phyloP scores from a whole-genome alignment of 345 rosid species.

The Melaleuca alternifolia region DNA sequence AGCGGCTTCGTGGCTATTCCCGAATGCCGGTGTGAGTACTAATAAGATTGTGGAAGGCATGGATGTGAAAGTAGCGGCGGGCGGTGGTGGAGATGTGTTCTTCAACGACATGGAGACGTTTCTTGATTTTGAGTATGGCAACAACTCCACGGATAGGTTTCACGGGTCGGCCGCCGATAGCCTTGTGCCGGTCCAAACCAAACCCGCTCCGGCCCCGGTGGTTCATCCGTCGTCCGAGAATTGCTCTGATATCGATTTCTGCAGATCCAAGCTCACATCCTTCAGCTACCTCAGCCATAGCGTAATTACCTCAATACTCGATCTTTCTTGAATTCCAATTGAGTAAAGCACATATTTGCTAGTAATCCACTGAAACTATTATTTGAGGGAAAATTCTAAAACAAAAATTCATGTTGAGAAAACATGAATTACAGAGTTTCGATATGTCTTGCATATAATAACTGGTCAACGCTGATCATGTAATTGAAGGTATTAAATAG shows the following conservation, averaged over 20 bases:
- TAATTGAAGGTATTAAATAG: background rate
- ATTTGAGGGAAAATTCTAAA: background rate
- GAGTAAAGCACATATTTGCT: background rate
- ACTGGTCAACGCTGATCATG: background rate
- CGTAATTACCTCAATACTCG: slow-evolving; percentile 17
- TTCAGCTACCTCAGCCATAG: slow-evolving; percentile 43
- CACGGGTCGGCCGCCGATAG: slow-evolving; percentile 48
- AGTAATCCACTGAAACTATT: background rate
- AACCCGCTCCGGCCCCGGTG: slow-evolving; percentile 21
- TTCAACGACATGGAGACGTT: slow-evolving; percentile 48
- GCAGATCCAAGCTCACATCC: slow-evolving; percentile 43
- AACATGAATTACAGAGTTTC: background rate
- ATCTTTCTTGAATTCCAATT: background rate
- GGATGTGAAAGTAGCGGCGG: slow-evolving; percentile 8
- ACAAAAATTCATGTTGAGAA: background rate
- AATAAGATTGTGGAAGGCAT: background rate
- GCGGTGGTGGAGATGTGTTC: slow-evolving; percentile 15
- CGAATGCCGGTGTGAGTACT: background rate
- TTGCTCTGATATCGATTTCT: slow-evolving; percentile 45
- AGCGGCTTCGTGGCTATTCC: slow-evolving; percentile 18
- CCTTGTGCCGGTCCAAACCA: slow-evolving; percentile 66
- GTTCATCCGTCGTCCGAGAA: slow-evolving; percentile 19
- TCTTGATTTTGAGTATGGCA: slow-evolving; percentile 45
- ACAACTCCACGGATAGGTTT: slow-evolving; percentile 22
- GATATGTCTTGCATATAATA: background rate